Evolutionary conservation across 2,329 filamentous ascomycete genomes (phyloP), one percentile per base, ranked within the genome.

Genomic region (Colletotrichum trifolii): DNA sequence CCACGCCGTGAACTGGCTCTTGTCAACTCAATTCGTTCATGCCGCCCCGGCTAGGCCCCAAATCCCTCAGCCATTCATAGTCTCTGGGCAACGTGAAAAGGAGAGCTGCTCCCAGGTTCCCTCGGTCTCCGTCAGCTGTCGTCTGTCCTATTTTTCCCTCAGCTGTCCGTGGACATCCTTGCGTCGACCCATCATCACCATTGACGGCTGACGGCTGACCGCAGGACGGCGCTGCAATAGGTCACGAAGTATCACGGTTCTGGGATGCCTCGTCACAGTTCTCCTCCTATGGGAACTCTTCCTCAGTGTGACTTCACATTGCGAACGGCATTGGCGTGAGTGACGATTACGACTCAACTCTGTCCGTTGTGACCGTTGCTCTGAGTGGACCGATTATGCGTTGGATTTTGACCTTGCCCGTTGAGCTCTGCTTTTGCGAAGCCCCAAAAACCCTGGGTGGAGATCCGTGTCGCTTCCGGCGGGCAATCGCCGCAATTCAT

Each of bases 21-120:
- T 60, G 54, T n/a, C 64, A 64, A 66, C 64, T 65, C 60, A 54
- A 68, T 67, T 68, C 67, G 64, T 55, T 42, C 25, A 39, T 43
- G 55, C 12, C 50, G 40, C 47, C 45, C 42, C 45, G 45, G 61
- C 43, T 38, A 46, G 50, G 57, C 49, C 61, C 50, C 42, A 48
- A 13, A 33, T 38, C 40, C 45, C n/a, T 34, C 40, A 35, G 33
- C 54, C 61, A 61, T 40, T 67, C 17, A 56, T 53, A 58, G 53
- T 40, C 59, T 25, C 25, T 25, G 25, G 25, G 25, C 25, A 35
- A 54, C 34, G 52, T 62, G 58, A 65, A 62, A 65, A 65, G 52
- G 47, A 13, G 58, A 62, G 52, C 62, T 35, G 58, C 48, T 48
- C 63, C 63, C 40, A 10, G 47, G 52, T 56, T 43, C 42, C 36